Evolutionary conservation across 1,284 basidiomycete genomes (phyloP).

Genomic region (Cryptococcus floricola): DNA sequence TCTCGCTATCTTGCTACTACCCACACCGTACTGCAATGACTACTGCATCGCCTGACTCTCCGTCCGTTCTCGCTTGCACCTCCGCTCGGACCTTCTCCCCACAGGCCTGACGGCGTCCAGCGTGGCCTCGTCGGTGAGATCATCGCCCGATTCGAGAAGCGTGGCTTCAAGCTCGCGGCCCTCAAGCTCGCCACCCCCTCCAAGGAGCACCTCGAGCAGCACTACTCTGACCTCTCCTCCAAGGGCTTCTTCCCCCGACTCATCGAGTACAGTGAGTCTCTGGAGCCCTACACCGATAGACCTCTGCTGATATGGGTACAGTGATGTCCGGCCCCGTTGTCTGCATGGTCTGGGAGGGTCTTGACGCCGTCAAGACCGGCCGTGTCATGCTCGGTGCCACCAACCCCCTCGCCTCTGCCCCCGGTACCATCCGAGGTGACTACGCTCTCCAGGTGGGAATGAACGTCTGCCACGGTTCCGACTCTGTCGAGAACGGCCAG

Average conservation of each 20-base stretch:
- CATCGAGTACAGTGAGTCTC: constrained; percentile 67
- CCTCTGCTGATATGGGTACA: background rate
- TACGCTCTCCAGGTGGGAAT: constrained; percentile 81
- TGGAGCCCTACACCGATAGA: too few species aligned
- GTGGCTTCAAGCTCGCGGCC: constrained; percentile 82
- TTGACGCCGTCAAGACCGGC: constrained; percentile 93
- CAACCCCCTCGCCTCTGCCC: constrained; percentile 86
- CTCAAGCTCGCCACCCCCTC: constrained; percentile 77
- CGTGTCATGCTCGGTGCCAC: constrained; percentile 94
- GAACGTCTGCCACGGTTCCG: constrained; percentile 71
- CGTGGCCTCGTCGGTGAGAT: constrained; percentile 91
- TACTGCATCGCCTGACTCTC: background rate
- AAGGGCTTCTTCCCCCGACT: constrained; percentile 91
- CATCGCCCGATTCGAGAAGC: constrained; percentile 87
- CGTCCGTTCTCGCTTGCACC: constrained; percentile 2
- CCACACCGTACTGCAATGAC: background rate
- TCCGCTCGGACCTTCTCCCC: background rate
- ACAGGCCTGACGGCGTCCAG: constrained; percentile 93
- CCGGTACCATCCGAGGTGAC: constrained; percentile 87
- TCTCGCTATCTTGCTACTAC: background rate
- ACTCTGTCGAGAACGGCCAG: constrained; percentile 83
- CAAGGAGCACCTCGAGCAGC: constrained; percentile 77
- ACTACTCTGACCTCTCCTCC: constrained; percentile 87
- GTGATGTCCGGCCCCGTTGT: constrained; percentile 92
- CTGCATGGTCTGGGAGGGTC: constrained; percentile 94